These are phyloP conservation scores for Debaryomyces fabryi DNA, from an alignment of 1,139 yeast genomes.

Conservation along the genomic window DNA sequence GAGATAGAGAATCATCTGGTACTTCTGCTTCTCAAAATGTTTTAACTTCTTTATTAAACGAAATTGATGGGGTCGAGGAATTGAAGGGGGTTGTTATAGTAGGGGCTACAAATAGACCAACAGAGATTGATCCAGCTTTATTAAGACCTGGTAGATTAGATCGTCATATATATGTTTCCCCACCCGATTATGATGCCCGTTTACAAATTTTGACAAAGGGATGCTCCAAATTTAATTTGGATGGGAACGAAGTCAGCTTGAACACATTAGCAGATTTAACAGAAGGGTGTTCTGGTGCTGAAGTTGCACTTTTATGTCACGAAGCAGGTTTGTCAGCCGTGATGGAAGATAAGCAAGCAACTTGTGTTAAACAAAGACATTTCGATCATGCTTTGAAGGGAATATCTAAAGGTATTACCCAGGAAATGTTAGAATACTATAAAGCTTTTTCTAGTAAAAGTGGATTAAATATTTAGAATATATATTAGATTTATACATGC, in stretches of 20 bases:
- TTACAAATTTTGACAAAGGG: constrained; percentile 72
- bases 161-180: constrained; percentile 87
- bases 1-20: constrained; percentile 62
- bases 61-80: constrained; percentile 95
- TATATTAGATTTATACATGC: background rate
- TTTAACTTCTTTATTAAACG: constrained; percentile 83
- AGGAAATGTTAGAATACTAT: constrained; percentile 80
- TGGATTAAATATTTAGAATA: constrained; percentile 32
- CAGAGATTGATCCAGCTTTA: constrained; percentile 87
- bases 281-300: constrained; percentile 96
- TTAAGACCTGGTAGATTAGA: constrained; percentile 94
- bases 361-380: constrained; percentile 59
- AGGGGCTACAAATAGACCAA: constrained; percentile 95
- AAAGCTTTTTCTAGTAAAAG: constrained; percentile 58
- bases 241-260: constrained; percentile 43
- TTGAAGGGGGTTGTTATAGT: constrained; percentile 88
- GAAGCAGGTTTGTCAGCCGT: constrained; percentile 94
- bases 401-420: constrained; percentile 76
- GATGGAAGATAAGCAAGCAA: constrained; percentile 68
- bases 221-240: constrained; percentile 57
- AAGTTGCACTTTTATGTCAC: constrained; percentile 86
- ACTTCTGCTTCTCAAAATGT: constrained; percentile 84
- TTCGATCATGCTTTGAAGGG: constrained; percentile 71
- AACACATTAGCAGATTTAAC: constrained; percentile 59
- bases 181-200: constrained; percentile 84